phyloP scores from a whole-genome alignment of 2,329 filamentous ascomycete genomes.

The Fusarium annulatum region DNA sequence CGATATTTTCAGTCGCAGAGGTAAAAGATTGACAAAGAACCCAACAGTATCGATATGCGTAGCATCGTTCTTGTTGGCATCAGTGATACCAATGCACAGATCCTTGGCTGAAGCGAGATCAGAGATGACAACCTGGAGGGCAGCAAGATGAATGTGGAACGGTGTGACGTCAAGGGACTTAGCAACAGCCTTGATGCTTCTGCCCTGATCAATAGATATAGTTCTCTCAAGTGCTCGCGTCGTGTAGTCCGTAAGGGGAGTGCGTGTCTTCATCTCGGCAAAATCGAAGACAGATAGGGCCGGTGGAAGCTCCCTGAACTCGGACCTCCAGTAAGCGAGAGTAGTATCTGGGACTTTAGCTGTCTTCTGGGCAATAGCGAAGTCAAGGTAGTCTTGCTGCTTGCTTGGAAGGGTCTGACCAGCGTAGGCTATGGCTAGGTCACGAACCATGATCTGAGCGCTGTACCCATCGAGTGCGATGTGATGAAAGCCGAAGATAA shows the following conservation, averaged over 20 bases:
- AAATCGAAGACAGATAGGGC: slow-evolving; percentile 11
- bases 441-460: slow-evolving; percentile 1
- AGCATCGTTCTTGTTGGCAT: slow-evolving; percentile 16
- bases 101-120: not conserved
- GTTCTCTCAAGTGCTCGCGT: not conserved
- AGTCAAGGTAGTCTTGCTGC: not conserved
- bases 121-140: slow-evolving; percentile 11
- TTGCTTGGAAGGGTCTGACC: not conserved
- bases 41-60: slow-evolving; percentile 10
- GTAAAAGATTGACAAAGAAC: slow-evolving; percentile 22
- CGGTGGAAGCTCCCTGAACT: slow-evolving; percentile 1
- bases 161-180: not conserved
- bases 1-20: not conserved
- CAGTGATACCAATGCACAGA: slow-evolving; percentile 17
- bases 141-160: slow-evolving; percentile 18
- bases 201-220: not conserved
- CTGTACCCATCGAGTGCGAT: not conserved
- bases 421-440: slow-evolving; percentile 1
- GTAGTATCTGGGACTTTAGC: not conserved
- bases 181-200: not conserved
- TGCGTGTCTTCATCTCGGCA: not conserved
- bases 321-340: slow-evolving; percentile 10
- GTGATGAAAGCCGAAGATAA: slow-evolving; percentile 1
- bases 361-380: not conserved
- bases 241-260: not conserved